These are phyloP conservation scores for Trichoderma arundinaceum DNA, from an alignment of 2,329 filamentous ascomycete species.

Conservation along the genomic window DNA sequence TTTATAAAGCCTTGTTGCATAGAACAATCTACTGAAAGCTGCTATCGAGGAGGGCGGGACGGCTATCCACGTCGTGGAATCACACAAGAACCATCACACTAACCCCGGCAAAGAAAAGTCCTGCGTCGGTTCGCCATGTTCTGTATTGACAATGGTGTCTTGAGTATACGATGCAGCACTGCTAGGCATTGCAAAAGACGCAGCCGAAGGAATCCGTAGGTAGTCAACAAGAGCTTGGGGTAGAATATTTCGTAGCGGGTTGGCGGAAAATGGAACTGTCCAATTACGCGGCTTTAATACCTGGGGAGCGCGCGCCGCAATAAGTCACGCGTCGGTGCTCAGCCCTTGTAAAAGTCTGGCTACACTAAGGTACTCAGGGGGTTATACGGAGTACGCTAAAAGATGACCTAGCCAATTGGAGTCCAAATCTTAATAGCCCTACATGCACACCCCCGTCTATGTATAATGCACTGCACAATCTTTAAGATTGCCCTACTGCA, in stretches of 20 bases:
- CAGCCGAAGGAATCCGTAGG: background rate
- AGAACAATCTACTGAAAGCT: background rate
- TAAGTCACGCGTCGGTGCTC: no score
- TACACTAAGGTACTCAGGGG: no score
- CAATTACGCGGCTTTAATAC: no score
- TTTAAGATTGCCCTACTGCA: no score
- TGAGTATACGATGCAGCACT: constrained; percentile 8
- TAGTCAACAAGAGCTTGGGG: background rate
- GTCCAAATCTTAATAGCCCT: no score
- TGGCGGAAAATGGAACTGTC: no score
- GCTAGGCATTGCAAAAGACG: background rate
- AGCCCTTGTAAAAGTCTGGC: no score
- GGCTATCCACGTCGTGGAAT: constrained; percentile 18
- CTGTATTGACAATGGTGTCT: constrained; percentile 3
- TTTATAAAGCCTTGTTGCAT: constrained; percentile 11
- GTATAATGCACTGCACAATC: no score
- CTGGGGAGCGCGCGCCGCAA: no score
- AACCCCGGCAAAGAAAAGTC: constrained; percentile 4
- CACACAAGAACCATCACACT: constrained; percentile 15
- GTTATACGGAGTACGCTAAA: no score
- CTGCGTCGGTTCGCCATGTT: constrained; percentile 8
- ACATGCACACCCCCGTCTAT: no score
- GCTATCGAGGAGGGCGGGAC: constrained; percentile 5
- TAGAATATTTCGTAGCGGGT: constrained; percentile 1
- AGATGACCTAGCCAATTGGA: no score